A percentile compares a stretch with the other conserved stretches of the same genome.
Conservation (phyloP, 768 basidiomycete genomes). For the Calvatia gigantea region DNA sequence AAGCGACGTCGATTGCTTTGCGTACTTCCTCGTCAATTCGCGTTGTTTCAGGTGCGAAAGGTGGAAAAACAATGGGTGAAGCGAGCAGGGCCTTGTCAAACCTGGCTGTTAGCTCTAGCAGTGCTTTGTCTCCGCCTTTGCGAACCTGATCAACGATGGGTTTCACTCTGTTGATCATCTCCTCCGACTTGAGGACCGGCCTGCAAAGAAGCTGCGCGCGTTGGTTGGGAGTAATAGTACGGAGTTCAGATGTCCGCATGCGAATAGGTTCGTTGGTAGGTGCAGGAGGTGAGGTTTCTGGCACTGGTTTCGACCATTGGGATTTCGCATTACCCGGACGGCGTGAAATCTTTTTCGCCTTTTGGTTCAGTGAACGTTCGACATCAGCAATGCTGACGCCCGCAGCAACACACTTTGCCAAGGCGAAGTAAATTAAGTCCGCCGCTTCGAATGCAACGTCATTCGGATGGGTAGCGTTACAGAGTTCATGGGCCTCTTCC, state of each 20-base stretch:
- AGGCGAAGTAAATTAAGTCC: conserved; percentile 89
- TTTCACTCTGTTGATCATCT: conserved; percentile 90
- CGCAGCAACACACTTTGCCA: conserved; percentile 78
- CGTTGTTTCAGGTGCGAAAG: conserved; percentile 68
- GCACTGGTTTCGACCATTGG: conserved; percentile 47
- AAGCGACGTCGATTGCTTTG: conserved; percentile 85
- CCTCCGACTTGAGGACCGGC: conserved; percentile 82
- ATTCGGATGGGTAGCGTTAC: conserved; percentile 68
- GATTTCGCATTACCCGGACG: conserved; percentile 92
- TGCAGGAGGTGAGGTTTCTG: conserved; percentile 13
- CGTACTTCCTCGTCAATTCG: conserved; percentile 59
- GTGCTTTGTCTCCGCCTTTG: conserved; percentile 76
- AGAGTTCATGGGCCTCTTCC: conserved; percentile 99
- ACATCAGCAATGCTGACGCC: conserved; percentile 85
- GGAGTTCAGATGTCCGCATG: conserved; percentile 73
- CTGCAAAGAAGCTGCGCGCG: conserved; percentile 75
- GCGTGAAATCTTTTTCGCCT: conserved; percentile 83
- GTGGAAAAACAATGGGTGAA: conserved; percentile 72
- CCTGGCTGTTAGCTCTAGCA: conserved; percentile 87
- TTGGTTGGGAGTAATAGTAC: conserved; percentile 42
- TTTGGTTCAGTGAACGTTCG: conserved; percentile 77
- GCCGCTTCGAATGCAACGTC: conserved; percentile 95
- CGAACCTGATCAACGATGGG: conserved; percentile 93
- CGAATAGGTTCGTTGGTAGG: conserved; percentile 50
- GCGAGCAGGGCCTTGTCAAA: conserved; percentile 81